Conservation (phyloP, 371 early-diverging fungal genomes). For the Blastocladiella emersonii region DNA sequence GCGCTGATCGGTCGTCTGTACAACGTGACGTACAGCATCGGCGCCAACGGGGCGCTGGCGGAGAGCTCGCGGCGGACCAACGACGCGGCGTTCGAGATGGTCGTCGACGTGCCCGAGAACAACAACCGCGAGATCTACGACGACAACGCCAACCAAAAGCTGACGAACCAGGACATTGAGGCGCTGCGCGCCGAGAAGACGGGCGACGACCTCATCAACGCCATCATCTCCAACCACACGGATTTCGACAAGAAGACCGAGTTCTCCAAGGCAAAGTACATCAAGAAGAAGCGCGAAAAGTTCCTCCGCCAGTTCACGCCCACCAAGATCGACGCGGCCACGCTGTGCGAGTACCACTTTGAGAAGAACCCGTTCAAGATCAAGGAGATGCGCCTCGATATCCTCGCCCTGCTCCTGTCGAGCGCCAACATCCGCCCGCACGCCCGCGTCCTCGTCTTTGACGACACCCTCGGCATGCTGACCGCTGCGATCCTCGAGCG, state of each 20-base stretch:
- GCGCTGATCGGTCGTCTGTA: conserved; percentile 68
- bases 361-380: conserved; percentile 63
- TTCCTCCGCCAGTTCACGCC: conserved; percentile 76
- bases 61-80: conserved; percentile 20
- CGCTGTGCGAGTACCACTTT: conserved; percentile 67
- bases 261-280: conserved; percentile 90
- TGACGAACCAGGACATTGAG: conserved; percentile 73
- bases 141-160: conserved; percentile 53
- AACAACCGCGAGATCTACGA: conserved; percentile 75
- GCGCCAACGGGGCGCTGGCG: conserved; percentile 24
- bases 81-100: conserved; percentile 15
- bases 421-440: conserved; percentile 65
- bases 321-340: conserved; percentile 56
- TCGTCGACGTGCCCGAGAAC: conserved; percentile 57
- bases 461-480: conserved; percentile 78
- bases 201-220: conserved; percentile 66
- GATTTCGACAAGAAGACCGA: conserved; percentile 85
- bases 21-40: conserved; percentile 74
- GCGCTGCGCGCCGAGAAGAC: conserved; percentile 55
- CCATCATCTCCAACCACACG: conserved; percentile 63
- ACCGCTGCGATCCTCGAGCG: conserved; percentile 44
- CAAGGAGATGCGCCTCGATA: conserved; percentile 74
- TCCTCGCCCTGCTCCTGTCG: conserved; percentile 76
- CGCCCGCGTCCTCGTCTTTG: conserved; percentile 56
- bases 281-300: conserved; percentile 84